Evolutionary conservation across 2,329 filamentous ascomycete genomes (phyloP), one percentile per base, ranked within the genome.

Genomic region (Septoria petroselini): DNA sequence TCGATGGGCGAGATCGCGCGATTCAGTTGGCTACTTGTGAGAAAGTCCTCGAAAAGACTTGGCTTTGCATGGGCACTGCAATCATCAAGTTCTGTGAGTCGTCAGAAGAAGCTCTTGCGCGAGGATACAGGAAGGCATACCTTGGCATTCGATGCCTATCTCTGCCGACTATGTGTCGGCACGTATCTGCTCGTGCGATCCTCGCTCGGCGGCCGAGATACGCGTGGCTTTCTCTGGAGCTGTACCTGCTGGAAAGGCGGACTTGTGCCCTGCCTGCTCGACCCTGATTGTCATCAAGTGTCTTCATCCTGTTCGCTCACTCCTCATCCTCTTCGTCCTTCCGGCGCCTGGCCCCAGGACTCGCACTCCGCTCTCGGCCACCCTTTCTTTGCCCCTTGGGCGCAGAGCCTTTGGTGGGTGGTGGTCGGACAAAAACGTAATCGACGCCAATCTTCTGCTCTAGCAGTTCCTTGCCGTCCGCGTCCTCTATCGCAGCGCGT

Each of bases 381-480:
- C 64, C 54, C 61, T 62, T 58, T 19, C 58, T 59, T 58, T 65
- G 58, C 11, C 50, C 64, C 60, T 60, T 66, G 4, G 52, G 60
- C 21, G 51, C 35, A 3, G 53, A 27, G 46, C 34, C 53, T 66
- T 83, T 83, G 48, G 75, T 78, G 14, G 84, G 85, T 12, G 87
- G 87, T 50, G 88, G 88, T 41, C 88, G 76, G 52, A 93, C 88
- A 66, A 93, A 93, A 1, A 87, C 88, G 70, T 90, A 93, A 71
- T 93, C 88, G 53, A 91, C 87, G 52, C 79, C 74, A 57, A 93
- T 79, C 6, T 84, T 88, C 76, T 93, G 87, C 62, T 93, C 88
- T 37, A 93, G 79, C 48, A 93, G 74, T 69, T 91, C 87, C 34
- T 83, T 82, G 55, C 82, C 76, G 68, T 93, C 80, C n/a, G 85